Percentiles rank a stretch among this genome's conserved stretches.
phyloP scores from a whole-genome alignment of 495 filamentous ascomycete species.

The Neurospora sp. region DNA sequence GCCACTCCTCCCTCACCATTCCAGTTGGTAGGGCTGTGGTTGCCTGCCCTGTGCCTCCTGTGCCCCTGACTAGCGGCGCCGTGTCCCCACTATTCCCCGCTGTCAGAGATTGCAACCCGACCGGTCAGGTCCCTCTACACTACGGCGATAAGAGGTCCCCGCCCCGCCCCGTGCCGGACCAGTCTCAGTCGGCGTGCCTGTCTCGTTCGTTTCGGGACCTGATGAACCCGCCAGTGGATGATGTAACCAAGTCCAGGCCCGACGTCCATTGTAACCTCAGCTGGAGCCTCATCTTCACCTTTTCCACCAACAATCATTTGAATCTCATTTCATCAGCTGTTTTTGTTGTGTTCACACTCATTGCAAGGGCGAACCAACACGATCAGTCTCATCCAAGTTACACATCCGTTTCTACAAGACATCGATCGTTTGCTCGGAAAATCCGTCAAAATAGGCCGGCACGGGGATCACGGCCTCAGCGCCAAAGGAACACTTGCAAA shows the following conservation, averaged over 20 bases:
- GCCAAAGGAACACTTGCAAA: slow-evolving; percentile 6
- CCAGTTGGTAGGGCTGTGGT: neutral
- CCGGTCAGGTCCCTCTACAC: neutral
- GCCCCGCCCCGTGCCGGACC: neutral
- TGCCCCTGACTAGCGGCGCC: neutral
- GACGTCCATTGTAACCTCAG: neutral
- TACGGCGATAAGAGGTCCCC: neutral
- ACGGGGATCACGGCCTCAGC: slow-evolving; percentile 3
- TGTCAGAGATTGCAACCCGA: neutral
- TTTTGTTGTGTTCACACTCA: neutral
- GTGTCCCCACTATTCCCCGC: neutral
- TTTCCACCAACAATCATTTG: neutral
- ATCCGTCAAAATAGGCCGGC: slow-evolving; percentile 18
- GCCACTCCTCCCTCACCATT: neutral
- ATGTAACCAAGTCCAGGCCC: neutral
- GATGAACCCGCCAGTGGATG: neutral
- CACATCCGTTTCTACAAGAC: neutral
- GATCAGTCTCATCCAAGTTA: neutral
- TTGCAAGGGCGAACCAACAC: neutral
- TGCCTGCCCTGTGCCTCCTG: neutral
- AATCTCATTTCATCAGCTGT: neutral
- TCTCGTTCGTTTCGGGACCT: neutral
- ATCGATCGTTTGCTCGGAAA: neutral
- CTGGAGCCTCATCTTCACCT: neutral
- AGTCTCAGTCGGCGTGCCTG: neutral